Evolutionary conservation across 495 filamentous ascomycete species (phyloP), one percentile per base, ranked within the genome.

Genomic region (Tuber brumale): DNA sequence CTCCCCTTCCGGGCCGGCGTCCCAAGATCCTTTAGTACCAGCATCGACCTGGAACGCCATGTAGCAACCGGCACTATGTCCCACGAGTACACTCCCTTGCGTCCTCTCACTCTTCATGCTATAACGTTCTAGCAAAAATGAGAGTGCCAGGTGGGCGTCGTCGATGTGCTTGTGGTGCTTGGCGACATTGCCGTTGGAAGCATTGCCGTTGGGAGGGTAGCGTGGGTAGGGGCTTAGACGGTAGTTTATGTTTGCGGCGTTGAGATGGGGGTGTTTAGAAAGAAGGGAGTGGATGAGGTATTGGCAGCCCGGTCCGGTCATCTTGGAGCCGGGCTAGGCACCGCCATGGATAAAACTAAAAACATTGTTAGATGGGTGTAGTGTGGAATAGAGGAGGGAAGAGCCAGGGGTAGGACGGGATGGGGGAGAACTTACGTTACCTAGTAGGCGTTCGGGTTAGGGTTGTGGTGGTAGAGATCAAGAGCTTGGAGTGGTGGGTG

Each of bases 271-370:
- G 7, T 78, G 79, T 41, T 81, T 81, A 51, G 81, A 73, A 86
- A 86, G 82, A 35, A 91, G 85, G 74, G 85, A 83, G 19, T 83
- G 79, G 61, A 88, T 83, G 19, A 87, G 84, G 8, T 86, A 84
- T 39, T 83, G 78, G 76, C 91, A 89, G 27, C 85, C 85, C 9
- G 85, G 75, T 27, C 88, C 84, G 72, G 86, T 88, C 27, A 90
- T 70, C 82, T 83, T 69, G 93, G 93, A 81, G n/a, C 96, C 94
- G 75, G 92, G 89, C 92, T 92, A 97, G 81, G 91, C 94, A 81
- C 94, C 94, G 80, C 94, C 94, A 85, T 97, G 94, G 83, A 97
- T 91, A n/a, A n/a, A n/a, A n/a, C n/a, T n/a, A n/a, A n/a, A n/a
- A n/a, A n/a, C n/a, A n/a, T n/a, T n/a, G n/a, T n/a, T n/a, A n/a